phyloP scores from a whole-genome alignment of 148 eudicot genomes.

The Diospyros lotus region DNA sequence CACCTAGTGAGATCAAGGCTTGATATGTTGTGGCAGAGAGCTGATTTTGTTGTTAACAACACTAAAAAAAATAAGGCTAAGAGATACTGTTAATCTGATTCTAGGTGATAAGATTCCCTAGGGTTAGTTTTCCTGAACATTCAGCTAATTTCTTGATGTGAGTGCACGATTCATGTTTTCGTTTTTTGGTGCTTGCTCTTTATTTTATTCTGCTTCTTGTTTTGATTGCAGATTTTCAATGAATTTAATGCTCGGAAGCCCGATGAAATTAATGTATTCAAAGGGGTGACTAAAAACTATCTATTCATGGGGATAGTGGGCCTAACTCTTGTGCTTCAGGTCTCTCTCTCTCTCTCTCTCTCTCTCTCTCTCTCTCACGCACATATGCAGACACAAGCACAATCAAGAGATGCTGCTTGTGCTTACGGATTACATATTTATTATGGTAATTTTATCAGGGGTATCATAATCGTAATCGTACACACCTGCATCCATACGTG shows the following conservation, averaged over 20 bases:
- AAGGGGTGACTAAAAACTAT: conserved; percentile 58
- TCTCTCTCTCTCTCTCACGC: not conserved
- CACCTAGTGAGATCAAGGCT: no score
- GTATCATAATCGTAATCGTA: no score
- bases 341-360: conserved; percentile 19
- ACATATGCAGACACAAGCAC: no score
- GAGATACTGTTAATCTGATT: not conserved
- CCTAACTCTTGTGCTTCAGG: conserved; percentile 74
- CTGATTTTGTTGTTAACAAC: not conserved
- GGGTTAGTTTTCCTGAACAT: not conserved
- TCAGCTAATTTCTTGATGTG: not conserved
- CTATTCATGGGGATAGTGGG: conserved; percentile 79
- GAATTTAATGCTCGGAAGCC: conserved; percentile 98
- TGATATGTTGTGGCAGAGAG: no score
- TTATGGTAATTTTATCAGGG: no score
- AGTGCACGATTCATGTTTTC: no score
- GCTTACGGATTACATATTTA: not conserved
- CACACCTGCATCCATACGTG: not conserved
- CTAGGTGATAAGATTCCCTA: not conserved
- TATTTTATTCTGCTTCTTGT: no score
- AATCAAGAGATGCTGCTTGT: not conserved
- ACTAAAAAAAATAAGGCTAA: no score
- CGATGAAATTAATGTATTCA: conserved; percentile 76
- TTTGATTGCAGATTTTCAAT: conserved; percentile 58
- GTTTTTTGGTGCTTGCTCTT: no score